Evolutionary conservation across 2,329 filamentous ascomycete species (phyloP).

Genomic region (Zasmidium citrigriseum): DNA sequence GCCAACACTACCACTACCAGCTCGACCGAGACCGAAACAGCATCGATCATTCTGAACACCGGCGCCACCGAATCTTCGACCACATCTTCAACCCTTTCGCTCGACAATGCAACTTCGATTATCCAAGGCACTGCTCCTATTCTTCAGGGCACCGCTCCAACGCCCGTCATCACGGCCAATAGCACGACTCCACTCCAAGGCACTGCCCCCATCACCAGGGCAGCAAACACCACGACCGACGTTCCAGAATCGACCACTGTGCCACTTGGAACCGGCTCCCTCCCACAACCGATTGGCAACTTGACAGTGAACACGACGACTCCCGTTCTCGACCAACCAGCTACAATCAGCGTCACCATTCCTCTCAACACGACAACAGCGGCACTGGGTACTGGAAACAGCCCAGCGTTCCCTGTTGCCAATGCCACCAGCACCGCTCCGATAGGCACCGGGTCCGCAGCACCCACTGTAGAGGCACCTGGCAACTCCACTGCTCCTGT

Average conservation of each 20-base stretch:
- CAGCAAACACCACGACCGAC: not conserved
- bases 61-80: not conserved
- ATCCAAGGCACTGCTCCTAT: not conserved
- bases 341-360: not conserved
- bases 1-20: not conserved
- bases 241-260: not conserved
- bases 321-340: not conserved
- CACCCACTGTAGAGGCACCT: too few species aligned
- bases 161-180: not conserved
- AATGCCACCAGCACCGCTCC: not conserved
- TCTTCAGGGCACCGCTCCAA: not conserved
- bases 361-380: not conserved
- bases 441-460: not conserved
- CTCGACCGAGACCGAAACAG: not conserved
- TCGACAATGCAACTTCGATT: not conserved
- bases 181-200: not conserved
- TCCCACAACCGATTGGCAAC: not conserved
- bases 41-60: not conserved
- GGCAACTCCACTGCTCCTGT: not conserved
- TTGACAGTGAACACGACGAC: not conserved
- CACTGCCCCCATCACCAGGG: not conserved
- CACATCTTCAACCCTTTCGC: not conserved
- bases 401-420: not conserved
- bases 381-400: not conserved
- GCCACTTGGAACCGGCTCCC: not conserved